phyloP scores from a whole-genome alignment of 306 rosid species.

The Medicago arabica region DNA sequence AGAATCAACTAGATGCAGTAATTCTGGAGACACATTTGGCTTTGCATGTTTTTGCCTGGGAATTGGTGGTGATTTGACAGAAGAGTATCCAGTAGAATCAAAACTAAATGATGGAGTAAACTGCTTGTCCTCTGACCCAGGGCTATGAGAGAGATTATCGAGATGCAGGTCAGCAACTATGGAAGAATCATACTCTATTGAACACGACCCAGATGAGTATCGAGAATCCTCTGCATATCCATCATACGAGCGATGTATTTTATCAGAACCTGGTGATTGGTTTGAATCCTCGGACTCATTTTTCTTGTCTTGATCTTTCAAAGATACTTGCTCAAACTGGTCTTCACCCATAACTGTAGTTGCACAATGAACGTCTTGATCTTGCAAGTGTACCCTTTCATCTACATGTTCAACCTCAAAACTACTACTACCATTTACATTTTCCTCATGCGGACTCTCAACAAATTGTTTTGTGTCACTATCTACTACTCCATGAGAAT shows the following conservation, averaged over 20 bases:
- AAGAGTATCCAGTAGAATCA: conserved; percentile 77
- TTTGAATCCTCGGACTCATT: conserved; percentile 55
- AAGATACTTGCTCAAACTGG: conserved; percentile 88
- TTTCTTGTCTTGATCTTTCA: conserved; percentile 78
- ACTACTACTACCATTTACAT: conserved; percentile 41
- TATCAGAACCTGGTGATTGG: conserved; percentile 62
- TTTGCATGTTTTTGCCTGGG: conserved; percentile 70
- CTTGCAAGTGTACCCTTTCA: conserved; percentile 44
- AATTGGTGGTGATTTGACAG: conserved; percentile 65
- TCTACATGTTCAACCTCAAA: conserved; percentile 47
- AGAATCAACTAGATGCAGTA: conserved; percentile 94
- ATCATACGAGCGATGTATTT: conserved; percentile 53
- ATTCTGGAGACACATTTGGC: conserved; percentile 95
- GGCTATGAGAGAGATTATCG: conserved; percentile 55
- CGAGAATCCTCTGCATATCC: conserved; percentile 65
- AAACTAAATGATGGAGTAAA: conserved; percentile 62
- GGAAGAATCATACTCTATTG: conserved; percentile 58
- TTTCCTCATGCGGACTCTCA: conserved; percentile 50
- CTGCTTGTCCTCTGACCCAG: conserved; percentile 59
- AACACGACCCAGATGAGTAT: conserved; percentile 45
- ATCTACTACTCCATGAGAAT: conserved; percentile 47
- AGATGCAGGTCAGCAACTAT: conserved; percentile 52
- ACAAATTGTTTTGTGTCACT: conserved; percentile 51
- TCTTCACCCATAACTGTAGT: conserved; percentile 63
- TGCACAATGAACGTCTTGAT: conserved; percentile 50